Evolutionary conservation across 306 rosid species (phyloP), one percentile per base, ranked within the genome.

Genomic region (Ziziphus jujuba): DNA sequence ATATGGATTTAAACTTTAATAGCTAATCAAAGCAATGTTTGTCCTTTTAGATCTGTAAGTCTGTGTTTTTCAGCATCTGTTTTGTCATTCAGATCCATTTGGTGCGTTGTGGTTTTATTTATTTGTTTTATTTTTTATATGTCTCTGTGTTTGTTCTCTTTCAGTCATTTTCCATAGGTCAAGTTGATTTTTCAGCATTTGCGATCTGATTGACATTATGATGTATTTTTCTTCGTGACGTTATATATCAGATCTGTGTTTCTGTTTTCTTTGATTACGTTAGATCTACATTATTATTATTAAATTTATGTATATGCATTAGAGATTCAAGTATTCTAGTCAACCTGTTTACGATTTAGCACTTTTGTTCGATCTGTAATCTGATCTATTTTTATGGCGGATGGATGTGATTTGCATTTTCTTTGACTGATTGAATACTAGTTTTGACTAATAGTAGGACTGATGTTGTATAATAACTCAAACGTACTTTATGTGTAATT

Each of bases 1-100:
- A 24, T 45, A 12, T 7, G 9, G 13, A 45, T 12, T 44, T 53
- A 17, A 66, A n/a, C 61, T 10, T 13, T 0, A 14, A 3, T 52
- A 2, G 0, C 21, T 49, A 40, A 7, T 8, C 12, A 9, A 20
- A 0, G 5, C 7, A n/a, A n/a, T n/a, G n/a, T 31, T 2, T 12
- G 3, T 8, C 6, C 34, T 8, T 24, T 34, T 24, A 55, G 75
- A 75, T 75, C 79, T 63, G 38, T 4, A 13, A 53, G n/a, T 22
- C 50, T 17, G 35, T 14, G 6, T 56, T 12, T n/a, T 38, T 43
- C 22, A n/a, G 20, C 33, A 13, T 50, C 16, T 14, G 53, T 14
- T 50, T 50, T 1, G 0, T 1, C 15, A 7, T 12, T 40, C 12
- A 40, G 45, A 40, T 40, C 45, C 45, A 28, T 40, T 40, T 3